A percentile compares a stretch with the other conserved stretches of the same genome.
Evolutionary conservation across 306 rosid species (phyloP).

Genomic region (Vicia villosa): DNA sequence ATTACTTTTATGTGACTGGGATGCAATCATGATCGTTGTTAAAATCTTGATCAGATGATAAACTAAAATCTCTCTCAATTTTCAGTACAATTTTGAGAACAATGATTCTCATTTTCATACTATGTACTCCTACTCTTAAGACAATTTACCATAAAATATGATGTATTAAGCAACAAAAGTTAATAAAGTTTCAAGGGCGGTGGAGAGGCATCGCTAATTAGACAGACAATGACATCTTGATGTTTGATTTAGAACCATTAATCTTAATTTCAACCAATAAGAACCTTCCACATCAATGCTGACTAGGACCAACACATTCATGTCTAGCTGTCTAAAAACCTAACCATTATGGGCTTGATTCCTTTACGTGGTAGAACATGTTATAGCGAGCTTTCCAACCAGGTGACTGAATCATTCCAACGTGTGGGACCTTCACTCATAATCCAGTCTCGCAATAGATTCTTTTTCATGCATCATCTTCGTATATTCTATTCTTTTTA

Average conservation of each 20-base stretch:
- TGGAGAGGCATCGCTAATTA: conserved; percentile 46
- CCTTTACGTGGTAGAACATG: conserved; percentile 22
- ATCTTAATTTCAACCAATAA: conserved; percentile 12
- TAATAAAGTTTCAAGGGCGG: conserved; percentile 53
- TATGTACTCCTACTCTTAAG: neutral
- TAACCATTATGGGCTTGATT: conserved; percentile 26
- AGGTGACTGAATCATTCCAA: conserved; percentile 38
- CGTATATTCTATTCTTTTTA: conserved; percentile 29
- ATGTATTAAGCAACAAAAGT: conserved; percentile 27
- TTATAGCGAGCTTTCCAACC: conserved; percentile 26
- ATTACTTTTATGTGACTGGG: no score
- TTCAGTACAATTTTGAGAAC: no score
- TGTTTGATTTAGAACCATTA: conserved; percentile 4
- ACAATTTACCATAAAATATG: neutral
- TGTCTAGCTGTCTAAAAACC: conserved; percentile 11
- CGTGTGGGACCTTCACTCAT: conserved; percentile 28
- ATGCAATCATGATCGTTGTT: no score
- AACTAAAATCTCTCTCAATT: no score
- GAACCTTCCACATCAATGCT: conserved; percentile 9
- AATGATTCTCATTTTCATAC: no score
- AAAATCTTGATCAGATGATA: no score
- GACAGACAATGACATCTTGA: neutral
- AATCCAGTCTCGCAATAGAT: conserved; percentile 7
- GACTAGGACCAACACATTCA: conserved; percentile 32
- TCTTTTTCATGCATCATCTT: conserved; percentile 29